phyloP scores from a whole-genome alignment of 805 yeast genomes.

The Lipomyces orientalis region DNA sequence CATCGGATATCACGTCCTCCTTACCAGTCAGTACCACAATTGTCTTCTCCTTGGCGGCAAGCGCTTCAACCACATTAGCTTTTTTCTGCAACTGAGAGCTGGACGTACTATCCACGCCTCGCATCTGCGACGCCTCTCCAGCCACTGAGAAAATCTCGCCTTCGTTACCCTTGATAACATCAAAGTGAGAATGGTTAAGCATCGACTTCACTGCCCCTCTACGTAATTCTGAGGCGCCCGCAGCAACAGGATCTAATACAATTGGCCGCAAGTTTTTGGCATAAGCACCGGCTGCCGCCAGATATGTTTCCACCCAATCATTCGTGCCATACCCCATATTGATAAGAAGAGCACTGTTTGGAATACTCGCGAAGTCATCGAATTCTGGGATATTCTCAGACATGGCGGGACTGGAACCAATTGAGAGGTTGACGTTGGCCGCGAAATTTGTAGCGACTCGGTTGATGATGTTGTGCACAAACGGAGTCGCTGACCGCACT shows the following conservation, averaged over 20 bases:
- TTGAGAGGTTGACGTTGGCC: constrained; percentile 83
- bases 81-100: constrained; percentile 53
- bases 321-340: constrained; percentile 76
- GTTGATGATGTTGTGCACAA: constrained; percentile 88
- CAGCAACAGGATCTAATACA: constrained; percentile 91
- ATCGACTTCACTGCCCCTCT: constrained; percentile 54
- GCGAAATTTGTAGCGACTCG: constrained; percentile 86
- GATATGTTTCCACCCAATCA: constrained; percentile 50
- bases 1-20: constrained; percentile 58
- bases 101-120: constrained; percentile 66
- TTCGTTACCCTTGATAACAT: constrained; percentile 79
- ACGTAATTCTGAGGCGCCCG: constrained; percentile 76
- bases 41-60: constrained; percentile 45
- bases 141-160: constrained; percentile 77
- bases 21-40: constrained; percentile 77
- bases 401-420: constrained; percentile 90
- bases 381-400: constrained; percentile 74
- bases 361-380: constrained; percentile 63
- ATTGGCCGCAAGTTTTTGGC: constrained; percentile 63
- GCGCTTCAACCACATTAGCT: constrained; percentile 21
- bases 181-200: constrained; percentile 60
- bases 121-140: constrained; percentile 57
- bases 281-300: constrained; percentile 63
- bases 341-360: constrained; percentile 62
- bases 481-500: constrained; percentile 52